These are phyloP conservation scores for Fusarium pseudonygamai DNA, from an alignment of 2,329 filamentous ascomycete species.

Conservation along the genomic window DNA sequence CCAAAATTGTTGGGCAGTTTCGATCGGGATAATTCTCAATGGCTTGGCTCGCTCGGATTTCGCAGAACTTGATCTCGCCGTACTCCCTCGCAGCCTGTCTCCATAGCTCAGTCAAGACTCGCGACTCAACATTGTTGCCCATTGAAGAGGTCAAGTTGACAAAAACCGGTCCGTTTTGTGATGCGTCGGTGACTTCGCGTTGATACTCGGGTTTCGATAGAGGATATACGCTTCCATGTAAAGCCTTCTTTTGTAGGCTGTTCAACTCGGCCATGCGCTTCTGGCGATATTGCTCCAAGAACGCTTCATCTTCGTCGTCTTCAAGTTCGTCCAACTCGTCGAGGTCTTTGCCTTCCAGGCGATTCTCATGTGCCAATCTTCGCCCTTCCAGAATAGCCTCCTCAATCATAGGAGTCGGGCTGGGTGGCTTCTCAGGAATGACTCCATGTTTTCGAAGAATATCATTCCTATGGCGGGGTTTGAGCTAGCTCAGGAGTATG, in stretches of 20 bases:
- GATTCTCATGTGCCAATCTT: conserved; percentile 86
- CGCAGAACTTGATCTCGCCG: conserved; percentile 96
- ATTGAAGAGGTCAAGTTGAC: conserved; percentile 84
- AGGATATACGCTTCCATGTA: conserved; percentile 92
- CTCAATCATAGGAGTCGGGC: conserved; percentile 94
- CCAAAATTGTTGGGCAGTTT: conserved; percentile 92
- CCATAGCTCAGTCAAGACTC: conserved; percentile 87
- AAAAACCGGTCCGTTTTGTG: conserved; percentile 72
- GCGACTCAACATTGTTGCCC: conserved; percentile 85
- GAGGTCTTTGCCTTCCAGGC: conserved; percentile 91
- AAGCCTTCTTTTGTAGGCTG: conserved; percentile 76
- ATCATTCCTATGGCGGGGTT: conserved; percentile 78
- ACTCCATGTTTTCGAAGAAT: conserved; percentile 96
- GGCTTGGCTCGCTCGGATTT: conserved; percentile 90
- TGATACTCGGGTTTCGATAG: conserved; percentile 94
- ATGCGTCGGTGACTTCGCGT: conserved; percentile 91
- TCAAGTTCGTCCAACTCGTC: conserved; percentile 94
- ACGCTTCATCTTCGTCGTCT: conserved; percentile 93
- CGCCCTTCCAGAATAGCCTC: conserved; percentile 89
- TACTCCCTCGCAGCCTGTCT: conserved; percentile 83
- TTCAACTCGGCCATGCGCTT: conserved; percentile 87
- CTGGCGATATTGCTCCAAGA: conserved; percentile 86
- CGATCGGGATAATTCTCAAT: conserved; percentile 96
- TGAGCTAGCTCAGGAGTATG: conserved; percentile 33
- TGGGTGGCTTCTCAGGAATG: conserved; percentile 97